Conservation (phyloP, 192 early-diverging fungal species). For the Linnemannia hyalina region DNA sequence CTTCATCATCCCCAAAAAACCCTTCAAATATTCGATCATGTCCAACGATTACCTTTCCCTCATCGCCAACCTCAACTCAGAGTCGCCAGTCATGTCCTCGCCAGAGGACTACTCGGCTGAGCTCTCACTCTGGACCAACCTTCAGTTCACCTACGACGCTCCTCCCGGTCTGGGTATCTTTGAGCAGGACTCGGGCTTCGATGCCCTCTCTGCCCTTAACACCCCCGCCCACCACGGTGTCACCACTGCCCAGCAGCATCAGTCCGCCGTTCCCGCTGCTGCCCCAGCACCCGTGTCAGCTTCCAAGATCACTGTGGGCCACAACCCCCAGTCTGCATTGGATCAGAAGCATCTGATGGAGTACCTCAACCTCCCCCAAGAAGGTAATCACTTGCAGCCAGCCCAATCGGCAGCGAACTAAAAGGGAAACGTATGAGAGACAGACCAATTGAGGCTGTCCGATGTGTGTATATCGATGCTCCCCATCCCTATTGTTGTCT, state of each 20-base stretch:
- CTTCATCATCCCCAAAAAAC: slow-evolving; percentile 17
- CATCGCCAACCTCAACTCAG: slow-evolving; percentile 53
- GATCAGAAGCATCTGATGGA: slow-evolving; percentile 57
- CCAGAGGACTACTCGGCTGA: slow-evolving; percentile 75
- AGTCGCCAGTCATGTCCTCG: slow-evolving; percentile 47
- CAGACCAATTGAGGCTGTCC: not conserved
- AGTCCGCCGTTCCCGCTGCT: not conserved
- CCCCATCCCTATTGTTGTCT: not conserved
- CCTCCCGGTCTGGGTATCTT: slow-evolving; percentile 67
- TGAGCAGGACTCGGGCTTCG: slow-evolving; percentile 59
- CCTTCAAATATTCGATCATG: slow-evolving; percentile 22
- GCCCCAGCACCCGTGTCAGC: not conserved
- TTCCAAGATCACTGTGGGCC: slow-evolving; percentile 3
- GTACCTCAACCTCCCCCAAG: slow-evolving; percentile 51
- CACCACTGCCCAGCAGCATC: not conserved
- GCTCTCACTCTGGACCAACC: slow-evolving; percentile 76
- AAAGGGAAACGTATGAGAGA: not conserved
- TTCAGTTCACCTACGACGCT: slow-evolving; percentile 78
- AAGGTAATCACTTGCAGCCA: slow-evolving; percentile 32
- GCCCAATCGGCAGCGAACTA: not conserved
- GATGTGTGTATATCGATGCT: not conserved
- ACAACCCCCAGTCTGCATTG: slow-evolving; percentile 48
- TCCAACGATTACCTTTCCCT: slow-evolving; percentile 45
- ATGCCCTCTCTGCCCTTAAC: slow-evolving; percentile 42
- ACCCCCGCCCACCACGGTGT: slow-evolving; percentile 23